Evolutionary conservation across 2,329 filamentous ascomycete genomes (phyloP).

Genomic region (Epichloe typhina): DNA sequence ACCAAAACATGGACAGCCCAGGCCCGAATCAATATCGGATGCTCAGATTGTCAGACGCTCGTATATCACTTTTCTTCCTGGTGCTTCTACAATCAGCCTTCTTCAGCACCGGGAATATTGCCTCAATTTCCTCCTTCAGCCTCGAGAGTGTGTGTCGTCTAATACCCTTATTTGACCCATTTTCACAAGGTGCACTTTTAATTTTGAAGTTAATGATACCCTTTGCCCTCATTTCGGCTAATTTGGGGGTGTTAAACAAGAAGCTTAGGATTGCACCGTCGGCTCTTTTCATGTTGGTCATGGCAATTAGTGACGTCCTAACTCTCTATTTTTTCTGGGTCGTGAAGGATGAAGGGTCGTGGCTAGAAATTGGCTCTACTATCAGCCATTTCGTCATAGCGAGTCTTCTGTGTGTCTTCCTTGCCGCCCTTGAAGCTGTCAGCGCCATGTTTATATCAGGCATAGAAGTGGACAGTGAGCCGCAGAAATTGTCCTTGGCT

Average conservation of each 20-base stretch:
- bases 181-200: constrained; percentile 77
- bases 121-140: constrained; percentile 85
- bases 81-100: constrained; percentile 90
- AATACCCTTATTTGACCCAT: constrained; percentile 85
- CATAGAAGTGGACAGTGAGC: constrained; percentile 46
- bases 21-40: constrained; percentile 36
- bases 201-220: constrained; percentile 85
- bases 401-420: constrained; percentile 79
- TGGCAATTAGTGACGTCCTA: constrained; percentile 80
- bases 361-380: constrained; percentile 93
- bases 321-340: constrained; percentile 99
- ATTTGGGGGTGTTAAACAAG: constrained; percentile 84
- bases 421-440: constrained; percentile 72
- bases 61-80: constrained; percentile 89
- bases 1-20: background rate
- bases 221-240: constrained; percentile 83
- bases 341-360: constrained; percentile 89
- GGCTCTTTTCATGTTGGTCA: constrained; percentile 86
- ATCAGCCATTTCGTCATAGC: constrained; percentile 95
- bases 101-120: constrained; percentile 93
- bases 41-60: constrained; percentile 68
- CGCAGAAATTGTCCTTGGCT: background rate
- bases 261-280: constrained; percentile 73
- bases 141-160: constrained; percentile 80
- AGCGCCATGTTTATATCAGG: constrained; percentile 74